Base-by-base conservation (phyloP, 2,329 filamentous ascomycete species). In the Phaeosphaeria sp. region DNA sequence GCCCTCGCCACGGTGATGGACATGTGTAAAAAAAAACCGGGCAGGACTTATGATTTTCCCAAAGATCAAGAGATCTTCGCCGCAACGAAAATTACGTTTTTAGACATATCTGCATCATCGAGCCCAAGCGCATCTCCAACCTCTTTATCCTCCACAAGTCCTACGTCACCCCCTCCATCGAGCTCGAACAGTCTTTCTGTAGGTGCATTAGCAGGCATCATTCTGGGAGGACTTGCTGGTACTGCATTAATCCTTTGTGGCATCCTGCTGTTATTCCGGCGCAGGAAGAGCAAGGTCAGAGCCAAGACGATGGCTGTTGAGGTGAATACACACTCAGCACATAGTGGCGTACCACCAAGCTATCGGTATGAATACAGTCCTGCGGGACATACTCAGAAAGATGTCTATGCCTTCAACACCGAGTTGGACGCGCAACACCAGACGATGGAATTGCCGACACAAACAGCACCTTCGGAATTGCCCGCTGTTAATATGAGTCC, bases 11-110 rank as follows among this genome's bases (percentile, higher is more conserved):
- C 62, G 1, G 52, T 66, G 1, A 49, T 50, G 33, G 59, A 67
- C 22, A 54, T 66, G 27, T 69, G 67, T 33, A 54, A 62, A 21
- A 54, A 59, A 39, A 66, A 66, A 46, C 67, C 65, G 1, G 59
- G 55, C 4, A 65, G 56, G n/a, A 46, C 51, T 7, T 61, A 65
- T 48, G 30, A 52, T 2, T 60, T 63, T 17, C 56, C 56, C 6
- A 41, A 47, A 18, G 50, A 65, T 21, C 54, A 52, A 9, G 55
- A 64, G 13, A 59, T 68, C 18, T 69, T 65, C 49, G 54, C 58
- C 30, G 52, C 66, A 18, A 60, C 65, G 7, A 64, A 56, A 6
- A 57, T 69, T 27, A 17, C 47, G 15, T 44, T 62, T 10, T 44
- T 46, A 10, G 33, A 36, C 6, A 46, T 44, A 15, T 21, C 22